A percentile compares a stretch with the other conserved stretches of the same genome.
phyloP scores from a whole-genome alignment of 495 filamentous ascomycete species.

The Penicillium goetzii region DNA sequence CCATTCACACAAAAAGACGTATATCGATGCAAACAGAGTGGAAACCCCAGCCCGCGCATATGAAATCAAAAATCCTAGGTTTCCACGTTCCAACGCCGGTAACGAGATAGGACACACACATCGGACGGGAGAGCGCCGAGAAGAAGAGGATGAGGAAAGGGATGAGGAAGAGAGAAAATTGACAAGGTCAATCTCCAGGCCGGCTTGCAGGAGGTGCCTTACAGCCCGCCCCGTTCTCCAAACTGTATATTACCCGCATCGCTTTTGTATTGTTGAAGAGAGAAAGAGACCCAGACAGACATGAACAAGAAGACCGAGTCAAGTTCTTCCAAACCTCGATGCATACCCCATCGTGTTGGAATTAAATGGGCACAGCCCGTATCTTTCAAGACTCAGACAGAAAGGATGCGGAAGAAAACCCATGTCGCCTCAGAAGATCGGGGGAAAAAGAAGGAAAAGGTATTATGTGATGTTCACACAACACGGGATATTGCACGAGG shows the following conservation, averaged over 20 bases:
- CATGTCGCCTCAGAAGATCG: slow-evolving; percentile 22
- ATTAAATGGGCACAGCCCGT: slow-evolving; percentile 24
- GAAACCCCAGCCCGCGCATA: slow-evolving; percentile 23
- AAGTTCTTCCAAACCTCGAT: slow-evolving; percentile 14
- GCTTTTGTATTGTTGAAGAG: slow-evolving; percentile 25
- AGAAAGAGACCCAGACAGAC: slow-evolving; percentile 25
- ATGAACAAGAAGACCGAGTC: slow-evolving; percentile 15
- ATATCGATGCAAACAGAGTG: slow-evolving; percentile 30
- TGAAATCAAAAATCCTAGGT: slow-evolving; percentile 28
- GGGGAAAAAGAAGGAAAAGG: slow-evolving; percentile 13
- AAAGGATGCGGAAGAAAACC: slow-evolving; percentile 20
- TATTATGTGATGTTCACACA: slow-evolving; percentile 18
- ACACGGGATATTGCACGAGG: slow-evolving; percentile 10
- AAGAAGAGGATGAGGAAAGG: slow-evolving; percentile 6
- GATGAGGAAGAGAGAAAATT: slow-evolving; percentile 11
- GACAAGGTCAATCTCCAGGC: slow-evolving; percentile 22
- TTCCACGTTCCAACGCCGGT: slow-evolving; percentile 42
- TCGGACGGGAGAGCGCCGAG: slow-evolving; percentile 30
- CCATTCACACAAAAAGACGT: slow-evolving; percentile 23
- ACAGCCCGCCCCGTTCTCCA: slow-evolving; percentile 16
- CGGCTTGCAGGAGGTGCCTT: slow-evolving; percentile 14
- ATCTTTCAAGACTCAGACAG: slow-evolving; percentile 1
- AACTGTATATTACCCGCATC: slow-evolving; percentile 35
- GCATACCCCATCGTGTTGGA: background rate
- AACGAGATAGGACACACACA: slow-evolving; percentile 36